These are phyloP conservation scores for Bacterosira constricta DNA, from an alignment of 108 stramenopile genomes.

Conservation along the genomic window DNA sequence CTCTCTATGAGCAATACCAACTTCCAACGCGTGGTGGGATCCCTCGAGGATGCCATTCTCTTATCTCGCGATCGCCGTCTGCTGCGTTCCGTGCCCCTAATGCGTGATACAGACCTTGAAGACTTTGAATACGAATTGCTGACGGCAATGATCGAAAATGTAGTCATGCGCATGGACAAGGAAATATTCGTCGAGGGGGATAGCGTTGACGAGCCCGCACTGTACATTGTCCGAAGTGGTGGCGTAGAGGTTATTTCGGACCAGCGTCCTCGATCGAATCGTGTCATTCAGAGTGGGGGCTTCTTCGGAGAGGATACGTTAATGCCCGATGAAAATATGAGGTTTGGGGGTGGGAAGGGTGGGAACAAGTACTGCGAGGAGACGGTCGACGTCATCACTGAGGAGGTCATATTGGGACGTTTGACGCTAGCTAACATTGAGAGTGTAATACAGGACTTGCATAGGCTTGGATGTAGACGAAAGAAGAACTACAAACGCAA, in stretches of 20 bases:
- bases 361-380: conserved; percentile 44
- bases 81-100: conserved; percentile 37
- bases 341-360: conserved; percentile 54
- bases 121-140: conserved; percentile 49
- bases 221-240: conserved; percentile 42
- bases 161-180: conserved; percentile 17
- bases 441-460: conserved; percentile 71
- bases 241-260: conserved; percentile 39
- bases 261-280: conserved; percentile 20
- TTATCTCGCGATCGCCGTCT: conserved; percentile 39
- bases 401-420: conserved; percentile 29
- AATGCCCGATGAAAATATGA: conserved; percentile 49
- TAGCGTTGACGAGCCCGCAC: conserved; percentile 41
- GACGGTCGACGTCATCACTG: conserved; percentile 41
- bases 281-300: conserved; percentile 24
- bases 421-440: conserved; percentile 50
- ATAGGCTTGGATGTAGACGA: conserved; percentile 58
- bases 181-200: conserved; percentile 48
- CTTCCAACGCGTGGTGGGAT: conserved; percentile 43
- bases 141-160: conserved; percentile 38
- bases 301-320: conserved; percentile 48
- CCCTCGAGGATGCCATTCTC: conserved; percentile 41
- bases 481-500: conserved; percentile 45
- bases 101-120: conserved; percentile 43
- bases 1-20: conserved; percentile 34